Evolutionary conservation across 2,329 filamentous ascomycete species (phyloP).

Genomic region (Coniochaeta pulveracea): DNA sequence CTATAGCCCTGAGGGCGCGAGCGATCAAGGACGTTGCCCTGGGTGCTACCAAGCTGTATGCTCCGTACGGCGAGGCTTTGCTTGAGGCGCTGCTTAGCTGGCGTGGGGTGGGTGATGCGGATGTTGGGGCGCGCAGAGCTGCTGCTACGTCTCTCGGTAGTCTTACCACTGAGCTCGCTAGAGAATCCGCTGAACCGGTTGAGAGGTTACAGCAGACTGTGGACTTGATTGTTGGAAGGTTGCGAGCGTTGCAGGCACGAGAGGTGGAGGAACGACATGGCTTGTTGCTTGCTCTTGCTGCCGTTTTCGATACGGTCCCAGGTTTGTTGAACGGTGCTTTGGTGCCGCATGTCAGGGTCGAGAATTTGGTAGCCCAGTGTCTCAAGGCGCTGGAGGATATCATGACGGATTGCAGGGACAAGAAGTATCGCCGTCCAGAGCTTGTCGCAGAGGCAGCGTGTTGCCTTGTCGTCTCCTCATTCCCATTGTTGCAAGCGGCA

Average conservation of each 20-base stretch:
- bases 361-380: conserved; percentile 10
- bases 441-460: conserved; percentile 52
- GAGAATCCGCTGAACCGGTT: conserved; percentile 10
- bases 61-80: conserved; percentile 60
- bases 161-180: conserved; percentile 32
- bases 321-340: conserved; percentile 3
- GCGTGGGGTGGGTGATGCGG: conserved; percentile 77
- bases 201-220: conserved; percentile 20
- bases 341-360: conserved; percentile 8
- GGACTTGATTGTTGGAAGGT: conserved; percentile 27
- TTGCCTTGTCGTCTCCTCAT: conserved; percentile 41
- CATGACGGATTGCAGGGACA: conserved; percentile 27
- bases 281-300: conserved; percentile 48
- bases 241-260: conserved; percentile 36
- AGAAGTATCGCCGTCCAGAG: conserved; percentile 47
- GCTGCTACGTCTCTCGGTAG: conserved; percentile 60
- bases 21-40: conserved; percentile 70
- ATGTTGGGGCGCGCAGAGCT: conserved; percentile 60
- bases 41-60: conserved; percentile 53
- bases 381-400: conserved; percentile 21
- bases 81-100: conserved; percentile 65
- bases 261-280: conserved; percentile 64
- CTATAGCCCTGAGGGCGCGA: conserved; percentile 75
- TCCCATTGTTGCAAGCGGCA: conserved; percentile 33
- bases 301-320: conserved; percentile 39